These are phyloP conservation scores for Favolaschia claudopus DNA, from an alignment of 768 basidiomycete genomes.

Conservation along the genomic window DNA sequence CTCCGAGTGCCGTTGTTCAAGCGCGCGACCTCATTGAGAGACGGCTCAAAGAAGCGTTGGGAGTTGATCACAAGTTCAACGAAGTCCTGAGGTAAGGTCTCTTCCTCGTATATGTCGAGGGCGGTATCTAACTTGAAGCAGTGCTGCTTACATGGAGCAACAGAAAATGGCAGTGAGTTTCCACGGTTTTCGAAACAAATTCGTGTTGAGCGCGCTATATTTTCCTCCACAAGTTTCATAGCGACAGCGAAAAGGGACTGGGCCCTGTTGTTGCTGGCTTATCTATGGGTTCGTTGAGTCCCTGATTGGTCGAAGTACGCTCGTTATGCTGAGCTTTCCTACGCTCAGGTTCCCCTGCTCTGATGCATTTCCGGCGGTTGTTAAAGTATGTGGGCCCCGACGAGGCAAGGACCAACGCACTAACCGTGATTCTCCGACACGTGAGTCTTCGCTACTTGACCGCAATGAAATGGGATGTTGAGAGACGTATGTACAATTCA, in stretches of 20 bases:
- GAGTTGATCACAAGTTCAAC: slow-evolving; percentile 59
- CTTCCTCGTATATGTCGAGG: neutral
- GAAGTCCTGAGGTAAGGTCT: slow-evolving; percentile 68
- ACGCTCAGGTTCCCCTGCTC: slow-evolving; percentile 58
- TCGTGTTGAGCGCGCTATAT: slow-evolving; percentile 2
- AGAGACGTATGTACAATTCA: slow-evolving; percentile 75
- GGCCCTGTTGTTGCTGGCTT: slow-evolving; percentile 79
- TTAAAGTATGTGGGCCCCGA: slow-evolving; percentile 42
- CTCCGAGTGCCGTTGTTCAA: slow-evolving; percentile 63
- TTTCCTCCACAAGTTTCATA: slow-evolving; percentile 68
- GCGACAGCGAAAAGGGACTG: slow-evolving; percentile 77
- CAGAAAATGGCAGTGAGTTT: slow-evolving; percentile 81
- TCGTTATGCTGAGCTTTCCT: neutral
- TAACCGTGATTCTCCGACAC: slow-evolving; percentile 72
- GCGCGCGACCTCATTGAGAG: slow-evolving; percentile 67
- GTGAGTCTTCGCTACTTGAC: slow-evolving; percentile 45
- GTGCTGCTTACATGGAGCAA: slow-evolving; percentile 84
- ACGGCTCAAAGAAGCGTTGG: slow-evolving; percentile 59
- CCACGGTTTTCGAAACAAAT: neutral
- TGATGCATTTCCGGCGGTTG: slow-evolving; percentile 79
- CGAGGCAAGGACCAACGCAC: slow-evolving; percentile 43
- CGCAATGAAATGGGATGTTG: slow-evolving; percentile 41
- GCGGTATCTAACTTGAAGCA: slow-evolving; percentile 26
- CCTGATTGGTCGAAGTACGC: neutral
- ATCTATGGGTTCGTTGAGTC: slow-evolving; percentile 59